Percentiles rank a stretch among this genome's conserved stretches.
Conservation (phyloP, 176 grass and related monocot species). For the Bonia amplexicaulis region DNA sequence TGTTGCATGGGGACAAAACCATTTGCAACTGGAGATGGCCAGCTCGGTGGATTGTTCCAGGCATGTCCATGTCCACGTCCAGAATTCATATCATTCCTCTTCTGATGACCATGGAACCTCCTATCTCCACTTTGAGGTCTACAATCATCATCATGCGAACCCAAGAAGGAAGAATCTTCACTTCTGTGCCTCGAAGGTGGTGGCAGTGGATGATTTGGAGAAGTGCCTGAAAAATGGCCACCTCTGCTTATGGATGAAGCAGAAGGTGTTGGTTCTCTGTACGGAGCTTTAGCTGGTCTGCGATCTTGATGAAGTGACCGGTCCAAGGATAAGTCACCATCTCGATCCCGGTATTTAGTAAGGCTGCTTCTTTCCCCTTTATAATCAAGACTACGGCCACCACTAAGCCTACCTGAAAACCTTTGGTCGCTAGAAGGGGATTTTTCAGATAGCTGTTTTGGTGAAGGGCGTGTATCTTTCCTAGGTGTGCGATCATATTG, state of each 20-base stretch:
- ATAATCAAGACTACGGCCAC: slow-evolving; percentile 54
- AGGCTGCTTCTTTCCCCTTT: slow-evolving; percentile 48
- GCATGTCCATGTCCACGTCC: slow-evolving; percentile 59
- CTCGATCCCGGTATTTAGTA: slow-evolving; percentile 75
- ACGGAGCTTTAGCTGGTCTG: slow-evolving; percentile 40
- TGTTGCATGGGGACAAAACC: slow-evolving; percentile 82
- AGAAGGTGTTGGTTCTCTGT: slow-evolving; percentile 76
- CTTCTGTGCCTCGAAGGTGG: slow-evolving; percentile 46
- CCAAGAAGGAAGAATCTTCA: slow-evolving; percentile 62
- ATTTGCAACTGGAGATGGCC: slow-evolving; percentile 74
- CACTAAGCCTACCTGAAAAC: slow-evolving; percentile 61
- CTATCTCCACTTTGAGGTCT: slow-evolving; percentile 59
- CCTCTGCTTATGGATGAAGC: slow-evolving; percentile 61
- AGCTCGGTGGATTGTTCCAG: slow-evolving; percentile 77
- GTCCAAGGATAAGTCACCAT: slow-evolving; percentile 56
- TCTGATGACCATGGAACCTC: slow-evolving; percentile 58
- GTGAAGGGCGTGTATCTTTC: slow-evolving; percentile 63
- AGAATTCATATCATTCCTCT: slow-evolving; percentile 63
- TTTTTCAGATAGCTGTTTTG: slow-evolving; percentile 58
- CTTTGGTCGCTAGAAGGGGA: slow-evolving; percentile 63
- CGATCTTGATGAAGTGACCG: slow-evolving; percentile 49
- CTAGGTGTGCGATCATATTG: slow-evolving; percentile 64
- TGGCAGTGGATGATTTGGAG: slow-evolving; percentile 55
- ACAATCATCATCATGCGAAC: slow-evolving; percentile 63
- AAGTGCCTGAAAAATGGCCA: slow-evolving; percentile 50